Evolutionary conservation across 257 asterid genomes (phyloP).

Genomic region (Solanum bulbocastanum): DNA sequence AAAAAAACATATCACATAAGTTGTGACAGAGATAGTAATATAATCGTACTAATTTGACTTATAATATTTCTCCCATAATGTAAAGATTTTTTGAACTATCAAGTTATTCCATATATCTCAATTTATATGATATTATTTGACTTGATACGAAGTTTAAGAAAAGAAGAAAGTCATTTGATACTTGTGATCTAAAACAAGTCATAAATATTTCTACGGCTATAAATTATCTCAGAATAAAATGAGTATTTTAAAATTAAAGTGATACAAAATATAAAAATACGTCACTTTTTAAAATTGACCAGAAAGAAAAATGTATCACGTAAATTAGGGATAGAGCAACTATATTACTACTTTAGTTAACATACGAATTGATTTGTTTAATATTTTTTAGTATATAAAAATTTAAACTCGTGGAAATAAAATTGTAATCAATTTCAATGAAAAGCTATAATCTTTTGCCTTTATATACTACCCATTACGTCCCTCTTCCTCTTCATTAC

Average conservation of each 20-base stretch:
- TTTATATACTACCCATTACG: slow-evolving; percentile 34
- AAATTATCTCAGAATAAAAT: no score
- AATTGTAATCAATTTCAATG: not conserved
- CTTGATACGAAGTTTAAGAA: no score
- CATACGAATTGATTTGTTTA: not conserved
- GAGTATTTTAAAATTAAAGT: no score
- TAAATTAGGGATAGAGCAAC: not conserved
- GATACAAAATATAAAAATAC: no score
- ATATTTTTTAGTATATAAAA: not conserved
- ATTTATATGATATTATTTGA: no score
- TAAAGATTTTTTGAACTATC: not conserved
- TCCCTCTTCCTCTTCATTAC: slow-evolving; percentile 11
- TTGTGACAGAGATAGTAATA: not conserved
- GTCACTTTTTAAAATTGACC: rapidly evolving
- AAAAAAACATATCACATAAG: not conserved
- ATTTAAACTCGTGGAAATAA: not conserved
- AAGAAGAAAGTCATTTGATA: no score
- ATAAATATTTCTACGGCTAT: no score
- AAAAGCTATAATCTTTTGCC: slow-evolving; percentile 28
- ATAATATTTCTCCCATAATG: not conserved
- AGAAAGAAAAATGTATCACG: not conserved
- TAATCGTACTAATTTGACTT: not conserved
- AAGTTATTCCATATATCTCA: not conserved
- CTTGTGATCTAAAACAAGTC: no score
- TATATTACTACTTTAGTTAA: not conserved